Evolutionary conservation across 805 yeast genomes (phyloP).

Genomic region (Candida krabiensis): DNA sequence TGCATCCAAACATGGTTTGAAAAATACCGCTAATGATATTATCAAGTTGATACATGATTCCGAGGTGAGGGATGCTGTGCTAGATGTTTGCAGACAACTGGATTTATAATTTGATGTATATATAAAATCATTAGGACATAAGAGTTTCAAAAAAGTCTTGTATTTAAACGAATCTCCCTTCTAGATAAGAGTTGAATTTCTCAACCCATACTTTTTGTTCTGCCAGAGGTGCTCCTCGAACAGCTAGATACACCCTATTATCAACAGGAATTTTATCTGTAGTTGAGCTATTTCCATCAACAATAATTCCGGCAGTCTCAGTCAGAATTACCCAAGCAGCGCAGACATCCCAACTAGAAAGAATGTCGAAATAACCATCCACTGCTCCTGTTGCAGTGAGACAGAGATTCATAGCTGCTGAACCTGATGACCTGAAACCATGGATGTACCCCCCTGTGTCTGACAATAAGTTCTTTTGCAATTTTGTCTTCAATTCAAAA

Average conservation of each 20-base stretch:
- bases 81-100: constrained; percentile 9
- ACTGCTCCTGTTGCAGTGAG: constrained; percentile 57
- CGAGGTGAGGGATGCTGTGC: constrained; percentile 14
- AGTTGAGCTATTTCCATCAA: constrained; percentile 51
- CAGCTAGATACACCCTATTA: constrained; percentile 12
- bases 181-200: constrained; percentile 9
- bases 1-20: constrained; percentile 6
- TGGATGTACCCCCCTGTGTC: constrained; percentile 58
- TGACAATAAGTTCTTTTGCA: constrained; percentile 43
- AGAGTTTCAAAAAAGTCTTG: constrained; percentile 4
- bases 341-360: constrained; percentile 68
- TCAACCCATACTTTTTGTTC: constrained; percentile 17
- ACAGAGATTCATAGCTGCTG: constrained; percentile 64
- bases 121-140: too few relatives aligned
- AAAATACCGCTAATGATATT: constrained; percentile 2
- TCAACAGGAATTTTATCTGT: constrained; percentile 48
- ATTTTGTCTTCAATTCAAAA: constrained; percentile 48
- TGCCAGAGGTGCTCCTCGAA: constrained; percentile 18
- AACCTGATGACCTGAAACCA: constrained; percentile 61
- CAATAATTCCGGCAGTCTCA: constrained; percentile 59
- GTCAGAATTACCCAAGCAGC: constrained; percentile 64
- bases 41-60: constrained; percentile 5
- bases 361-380: constrained; percentile 63
- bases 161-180: constrained; percentile 7
- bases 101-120: constrained; percentile 3